phyloP scores from a whole-genome alignment of 176 grass and related monocot genomes.

The Saccharum spontaneum region DNA sequence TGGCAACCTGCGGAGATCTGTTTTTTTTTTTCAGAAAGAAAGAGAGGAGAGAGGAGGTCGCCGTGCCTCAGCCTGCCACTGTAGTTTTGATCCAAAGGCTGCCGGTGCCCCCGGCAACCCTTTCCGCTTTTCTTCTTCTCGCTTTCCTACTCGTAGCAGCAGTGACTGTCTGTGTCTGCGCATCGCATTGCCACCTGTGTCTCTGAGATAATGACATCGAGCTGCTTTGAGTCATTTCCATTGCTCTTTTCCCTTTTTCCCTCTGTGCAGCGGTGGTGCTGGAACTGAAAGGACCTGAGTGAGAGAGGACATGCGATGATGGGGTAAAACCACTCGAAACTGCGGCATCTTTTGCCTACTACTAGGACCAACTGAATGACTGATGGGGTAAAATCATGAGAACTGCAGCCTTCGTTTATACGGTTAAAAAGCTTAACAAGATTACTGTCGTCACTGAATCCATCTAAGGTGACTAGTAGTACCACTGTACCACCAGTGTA shows the following conservation, averaged over 20 bases:
- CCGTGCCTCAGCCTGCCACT: constrained; percentile 19
- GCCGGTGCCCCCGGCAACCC: constrained; percentile 27
- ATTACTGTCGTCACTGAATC: background rate
- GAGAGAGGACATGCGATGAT: constrained; percentile 6
- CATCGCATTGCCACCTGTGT: constrained; percentile 27
- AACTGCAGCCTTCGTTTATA: background rate
- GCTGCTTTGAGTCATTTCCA: constrained; percentile 51
- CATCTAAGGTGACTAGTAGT: background rate
- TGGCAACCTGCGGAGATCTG: constrained; percentile 39
- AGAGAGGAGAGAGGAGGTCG: constrained; percentile 5
- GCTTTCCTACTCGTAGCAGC: constrained; percentile 32
- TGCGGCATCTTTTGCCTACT: background rate
- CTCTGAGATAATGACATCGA: constrained; percentile 55
- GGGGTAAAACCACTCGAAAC: background rate
- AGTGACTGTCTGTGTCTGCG: constrained; percentile 41
- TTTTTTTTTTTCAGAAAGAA: constrained; percentile 5
- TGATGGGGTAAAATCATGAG: background rate
- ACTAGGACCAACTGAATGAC: background rate
- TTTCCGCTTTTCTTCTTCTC: background rate
- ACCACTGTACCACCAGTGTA: background rate
- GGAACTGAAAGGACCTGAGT: constrained; percentile 6
- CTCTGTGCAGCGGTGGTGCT: background rate
- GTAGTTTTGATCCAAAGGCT: constrained; percentile 61
- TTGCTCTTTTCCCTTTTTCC: background rate
- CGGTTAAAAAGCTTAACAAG: background rate